phyloP scores from a whole-genome alignment of 345 rosid genomes.

The Anacardium occidentale region DNA sequence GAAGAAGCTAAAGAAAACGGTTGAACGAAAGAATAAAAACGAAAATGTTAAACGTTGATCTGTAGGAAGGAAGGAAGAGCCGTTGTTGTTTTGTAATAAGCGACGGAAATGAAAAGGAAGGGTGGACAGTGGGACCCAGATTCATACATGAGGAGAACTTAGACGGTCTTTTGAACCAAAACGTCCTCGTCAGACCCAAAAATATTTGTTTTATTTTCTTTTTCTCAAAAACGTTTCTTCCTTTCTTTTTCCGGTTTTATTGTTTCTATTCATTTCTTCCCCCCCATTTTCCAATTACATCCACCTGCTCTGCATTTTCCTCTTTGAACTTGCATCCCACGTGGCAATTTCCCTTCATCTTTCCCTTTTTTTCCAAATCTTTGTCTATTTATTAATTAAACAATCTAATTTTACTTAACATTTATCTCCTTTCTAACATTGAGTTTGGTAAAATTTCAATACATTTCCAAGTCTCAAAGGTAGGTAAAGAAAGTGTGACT shows the following conservation, averaged over 20 bases:
- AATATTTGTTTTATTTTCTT: constrained; percentile 29
- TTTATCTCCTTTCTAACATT: too few relatives aligned
- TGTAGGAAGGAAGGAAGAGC: constrained; percentile 29
- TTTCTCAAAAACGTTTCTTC: constrained; percentile 6
- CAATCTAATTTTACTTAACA: too few relatives aligned
- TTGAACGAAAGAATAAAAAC: not conserved
- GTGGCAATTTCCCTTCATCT: not conserved
- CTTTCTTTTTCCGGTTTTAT: not conserved
- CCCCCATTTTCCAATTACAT: not conserved
- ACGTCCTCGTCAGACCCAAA: constrained; percentile 44
- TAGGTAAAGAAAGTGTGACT: too few relatives aligned
- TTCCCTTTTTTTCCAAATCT: too few relatives aligned
- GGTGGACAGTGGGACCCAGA: constrained; percentile 34
- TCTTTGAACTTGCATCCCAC: not conserved
- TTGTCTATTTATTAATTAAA: too few relatives aligned
- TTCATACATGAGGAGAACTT: constrained; percentile 57
- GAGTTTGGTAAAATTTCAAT: too few relatives aligned
- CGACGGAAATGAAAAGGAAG: constrained; percentile 12
- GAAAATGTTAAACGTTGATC: not conserved
- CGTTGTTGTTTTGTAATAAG: constrained; percentile 37
- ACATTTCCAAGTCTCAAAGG: too few relatives aligned
- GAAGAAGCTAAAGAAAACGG: too few relatives aligned
- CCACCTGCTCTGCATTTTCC: not conserved
- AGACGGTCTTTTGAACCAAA: constrained; percentile 50
- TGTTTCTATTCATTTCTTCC: not conserved